Conservation (phyloP, 768 basidiomycete species). For the Hygrocybe coccinea region DNA sequence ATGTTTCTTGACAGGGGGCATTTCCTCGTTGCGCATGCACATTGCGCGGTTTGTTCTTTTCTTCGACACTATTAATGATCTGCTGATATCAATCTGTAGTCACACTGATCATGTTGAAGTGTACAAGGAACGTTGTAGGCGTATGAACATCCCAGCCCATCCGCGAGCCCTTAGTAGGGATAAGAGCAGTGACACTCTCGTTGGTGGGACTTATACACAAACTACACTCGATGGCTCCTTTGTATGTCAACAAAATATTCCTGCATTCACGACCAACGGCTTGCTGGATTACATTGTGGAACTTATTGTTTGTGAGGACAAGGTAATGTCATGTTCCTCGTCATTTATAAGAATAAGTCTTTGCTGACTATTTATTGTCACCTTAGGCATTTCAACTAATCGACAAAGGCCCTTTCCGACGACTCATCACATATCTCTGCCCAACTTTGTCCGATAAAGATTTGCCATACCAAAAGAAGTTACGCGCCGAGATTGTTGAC, state of each 20-base stretch:
- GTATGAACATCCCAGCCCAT: slow-evolving; percentile 7
- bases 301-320: slow-evolving; percentile 21
- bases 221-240: slow-evolving; percentile 13
- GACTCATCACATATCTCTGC: slow-evolving; percentile 16
- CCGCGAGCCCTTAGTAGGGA: slow-evolving; percentile 5
- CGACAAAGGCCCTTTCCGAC: slow-evolving; percentile 15
- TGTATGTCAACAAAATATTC: slow-evolving; percentile 7
- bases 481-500: slow-evolving; percentile 17
- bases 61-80: too few relatives aligned
- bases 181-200: background rate
- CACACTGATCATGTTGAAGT: slow-evolving; percentile 8
- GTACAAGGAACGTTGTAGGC: slow-evolving; percentile 11
- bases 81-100: background rate
- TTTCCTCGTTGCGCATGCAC: too few relatives aligned
- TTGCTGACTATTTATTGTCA: background rate
- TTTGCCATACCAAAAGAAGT: slow-evolving; percentile 20
- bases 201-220: too few relatives aligned
- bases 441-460: slow-evolving; percentile 14
- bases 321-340: slow-evolving; percentile 6
- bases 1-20: too few relatives aligned
- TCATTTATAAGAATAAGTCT: background rate
- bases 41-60: too few relatives aligned
- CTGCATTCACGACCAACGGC: slow-evolving; percentile 15
- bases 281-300: slow-evolving; percentile 20
- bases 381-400: slow-evolving; percentile 16